These are phyloP conservation scores for Xylaria digitata DNA, from an alignment of 2,329 filamentous ascomycete genomes.

Conservation along the genomic window DNA sequence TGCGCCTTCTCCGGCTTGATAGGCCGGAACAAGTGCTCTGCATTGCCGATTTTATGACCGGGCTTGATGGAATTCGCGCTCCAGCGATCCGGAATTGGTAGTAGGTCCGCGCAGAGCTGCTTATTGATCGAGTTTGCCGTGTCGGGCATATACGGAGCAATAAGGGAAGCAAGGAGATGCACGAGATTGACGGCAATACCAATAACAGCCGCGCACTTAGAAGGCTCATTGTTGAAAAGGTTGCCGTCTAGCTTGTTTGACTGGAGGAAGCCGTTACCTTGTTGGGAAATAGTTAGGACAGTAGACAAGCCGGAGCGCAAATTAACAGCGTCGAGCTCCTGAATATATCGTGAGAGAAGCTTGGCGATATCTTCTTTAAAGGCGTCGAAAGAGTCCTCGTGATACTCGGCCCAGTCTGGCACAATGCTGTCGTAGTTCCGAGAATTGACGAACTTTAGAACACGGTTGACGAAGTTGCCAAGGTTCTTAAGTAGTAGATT, in stretches of 20 bases:
- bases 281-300: constrained; percentile 31
- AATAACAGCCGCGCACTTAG: constrained; percentile 35
- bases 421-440: constrained; percentile 29
- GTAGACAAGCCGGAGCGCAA: constrained; percentile 32
- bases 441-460: constrained; percentile 34
- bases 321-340: constrained; percentile 33
- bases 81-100: constrained; percentile 31
- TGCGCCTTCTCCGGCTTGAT: constrained; percentile 31
- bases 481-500: constrained; percentile 34
- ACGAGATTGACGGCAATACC: constrained; percentile 35
- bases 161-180: constrained; percentile 30
- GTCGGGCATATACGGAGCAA: constrained; percentile 34
- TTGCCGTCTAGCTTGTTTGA: constrained; percentile 29
- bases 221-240: constrained; percentile 27
- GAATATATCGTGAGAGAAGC: constrained; percentile 34
- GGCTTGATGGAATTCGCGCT: constrained; percentile 31
- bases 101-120: constrained; percentile 29
- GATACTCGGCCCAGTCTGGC: constrained; percentile 30
- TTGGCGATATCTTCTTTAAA: constrained; percentile 26
- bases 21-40: constrained; percentile 30
- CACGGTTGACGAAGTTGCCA: constrained; percentile 31
- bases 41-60: constrained; percentile 30
- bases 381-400: constrained; percentile 24
- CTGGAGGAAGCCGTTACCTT: constrained; percentile 33
- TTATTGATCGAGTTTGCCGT: constrained; percentile 31